Evolutionary conservation across 768 basidiomycete genomes (phyloP).

Genomic region (Suillus cothurnatus): DNA sequence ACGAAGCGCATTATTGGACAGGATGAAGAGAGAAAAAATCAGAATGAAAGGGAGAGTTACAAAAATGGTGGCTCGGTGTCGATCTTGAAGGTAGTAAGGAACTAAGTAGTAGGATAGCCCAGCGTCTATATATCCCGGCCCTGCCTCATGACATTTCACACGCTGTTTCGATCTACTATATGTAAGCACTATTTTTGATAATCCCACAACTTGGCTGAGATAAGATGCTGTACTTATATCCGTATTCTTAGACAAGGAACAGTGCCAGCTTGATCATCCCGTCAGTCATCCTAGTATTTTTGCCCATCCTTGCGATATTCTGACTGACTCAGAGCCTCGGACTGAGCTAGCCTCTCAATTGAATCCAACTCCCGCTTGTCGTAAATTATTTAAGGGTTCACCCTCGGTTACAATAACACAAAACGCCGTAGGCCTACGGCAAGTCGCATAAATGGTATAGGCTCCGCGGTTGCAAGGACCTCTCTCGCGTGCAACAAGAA

Average conservation of each 20-base stretch:
- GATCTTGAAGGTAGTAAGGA: conserved; percentile 5
- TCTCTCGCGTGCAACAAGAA: background rate
- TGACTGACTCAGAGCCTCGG: background rate
- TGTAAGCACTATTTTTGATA: background rate
- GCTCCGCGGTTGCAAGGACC: background rate
- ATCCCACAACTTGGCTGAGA: background rate
- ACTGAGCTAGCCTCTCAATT: background rate
- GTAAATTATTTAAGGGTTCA: background rate
- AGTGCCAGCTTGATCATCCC: background rate
- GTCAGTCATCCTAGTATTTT: background rate
- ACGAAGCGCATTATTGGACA: conserved; percentile 18
- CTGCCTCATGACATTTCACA: conserved; percentile 1
- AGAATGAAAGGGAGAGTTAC: conserved; percentile 8
- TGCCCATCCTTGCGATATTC: background rate
- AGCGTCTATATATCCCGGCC: conserved; percentile 3
- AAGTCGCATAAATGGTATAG: background rate
- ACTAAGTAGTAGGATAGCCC: background rate
- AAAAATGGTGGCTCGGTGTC: background rate
- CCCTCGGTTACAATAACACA: background rate
- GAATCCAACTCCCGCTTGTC: background rate
- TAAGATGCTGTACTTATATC: background rate
- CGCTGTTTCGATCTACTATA: background rate
- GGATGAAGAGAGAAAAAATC: background rate
- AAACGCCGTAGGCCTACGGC: conserved; percentile 2
- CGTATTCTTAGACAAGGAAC: background rate